phyloP scores from a whole-genome alignment of 345 rosid species.

The Salix viminalis region DNA sequence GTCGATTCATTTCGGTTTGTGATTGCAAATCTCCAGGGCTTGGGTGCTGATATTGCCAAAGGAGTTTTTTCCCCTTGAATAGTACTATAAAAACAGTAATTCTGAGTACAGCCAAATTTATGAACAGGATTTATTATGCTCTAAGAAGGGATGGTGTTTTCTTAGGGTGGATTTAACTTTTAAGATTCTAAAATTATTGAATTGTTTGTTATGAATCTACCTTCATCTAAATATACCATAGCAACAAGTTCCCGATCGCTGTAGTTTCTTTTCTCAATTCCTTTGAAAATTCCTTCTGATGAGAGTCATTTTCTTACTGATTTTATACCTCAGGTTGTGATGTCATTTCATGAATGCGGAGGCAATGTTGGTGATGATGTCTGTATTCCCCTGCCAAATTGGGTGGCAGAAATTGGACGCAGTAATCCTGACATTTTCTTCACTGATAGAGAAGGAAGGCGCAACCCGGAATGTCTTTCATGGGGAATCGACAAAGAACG shows the following conservation, averaged over 20 bases:
- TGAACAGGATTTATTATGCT: neutral
- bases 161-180: neutral
- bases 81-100: neutral
- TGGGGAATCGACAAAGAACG: constrained; percentile 98
- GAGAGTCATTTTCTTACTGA: constrained; percentile 10
- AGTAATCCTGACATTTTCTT: constrained; percentile 87
- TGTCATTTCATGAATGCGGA: constrained; percentile 99
- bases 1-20: neutral
- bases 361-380: constrained; percentile 98
- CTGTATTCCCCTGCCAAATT: constrained; percentile 91
- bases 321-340: constrained; percentile 61
- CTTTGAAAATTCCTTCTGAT: constrained; percentile 15
- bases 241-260: neutral
- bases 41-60: neutral
- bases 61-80: neutral
- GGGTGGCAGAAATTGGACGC: constrained; percentile 96
- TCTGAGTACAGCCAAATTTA: neutral
- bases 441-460: constrained; percentile 96
- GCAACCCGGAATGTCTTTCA: constrained; percentile 92
- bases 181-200: neutral
- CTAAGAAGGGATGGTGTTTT: neutral
- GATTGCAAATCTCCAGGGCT: constrained; percentile 3
- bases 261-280: neutral
- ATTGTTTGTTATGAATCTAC: neutral
- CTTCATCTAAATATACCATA: neutral